Evolutionary conservation across 306 rosid genomes (phyloP), one percentile per base, ranked within the genome.

Genomic region (Ammopiptanthus mongolicus): DNA sequence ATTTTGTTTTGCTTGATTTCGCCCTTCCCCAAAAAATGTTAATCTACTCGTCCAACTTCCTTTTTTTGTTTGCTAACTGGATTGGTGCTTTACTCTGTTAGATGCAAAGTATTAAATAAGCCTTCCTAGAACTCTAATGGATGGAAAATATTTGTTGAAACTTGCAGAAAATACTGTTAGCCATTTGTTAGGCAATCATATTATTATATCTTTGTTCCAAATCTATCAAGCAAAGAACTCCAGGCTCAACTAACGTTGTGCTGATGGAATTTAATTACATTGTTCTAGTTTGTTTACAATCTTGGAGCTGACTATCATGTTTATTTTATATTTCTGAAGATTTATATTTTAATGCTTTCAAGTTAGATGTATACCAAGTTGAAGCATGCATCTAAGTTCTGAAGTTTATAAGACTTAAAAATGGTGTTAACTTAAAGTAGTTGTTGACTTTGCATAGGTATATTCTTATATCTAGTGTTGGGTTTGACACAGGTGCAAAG

Each of bases 401-500:
- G 41, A 52, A 56, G 33, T 37, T 31, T 22, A 62, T 72, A 22
- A 3, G 65, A 41, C 68, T 53, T 60, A 39, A 66, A 33, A 76
- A 44, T 71, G 56, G 31, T 61, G 37, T 28, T 34, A n/a, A n/a
- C n/a, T n/a, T n/a, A 50, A 70, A 55, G 7, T 56, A 47, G 69
- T 68, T 31, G 46, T 56, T 50, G 65, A 33, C 42, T 71, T 63
- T 39, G 18, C 15, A 59, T 76, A 48, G 63, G 44, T 33, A 51
- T 65, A 17, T 56, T 63, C 61, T 80, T 33, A 63, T 18, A 18
- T 71, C 42, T 39, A 7, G 28, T 62, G 19, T 65, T 71, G 44
- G 59, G 77, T 68, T 85, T 62, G 41, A 73, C 13, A 19, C 77
- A 92, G 97, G 93, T 71, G 97, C 90, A 48, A 90, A 86, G 83